Evolutionary conservation across 2,329 filamentous ascomycete species (phyloP).

Genomic region (Trichoderma semiorbis): DNA sequence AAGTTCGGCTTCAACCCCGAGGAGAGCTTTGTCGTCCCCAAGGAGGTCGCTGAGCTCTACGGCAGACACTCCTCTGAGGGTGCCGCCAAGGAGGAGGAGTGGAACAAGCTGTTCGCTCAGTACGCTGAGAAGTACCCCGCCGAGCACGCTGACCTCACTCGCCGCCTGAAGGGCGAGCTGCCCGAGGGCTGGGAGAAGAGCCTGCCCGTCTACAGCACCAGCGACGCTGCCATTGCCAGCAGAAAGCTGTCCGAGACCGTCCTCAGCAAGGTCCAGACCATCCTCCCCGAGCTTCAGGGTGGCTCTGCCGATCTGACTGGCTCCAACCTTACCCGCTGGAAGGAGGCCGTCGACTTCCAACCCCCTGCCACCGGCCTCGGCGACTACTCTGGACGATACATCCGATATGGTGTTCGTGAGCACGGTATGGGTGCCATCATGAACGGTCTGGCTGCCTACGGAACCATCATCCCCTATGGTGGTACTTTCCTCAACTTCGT

Average conservation of each 20-base stretch:
- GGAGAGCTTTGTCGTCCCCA: slow-evolving; percentile 87
- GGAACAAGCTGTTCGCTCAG: slow-evolving; percentile 89
- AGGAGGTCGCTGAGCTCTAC: slow-evolving; percentile 91
- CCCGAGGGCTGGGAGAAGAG: slow-evolving; percentile 95
- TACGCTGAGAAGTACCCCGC: slow-evolving; percentile 75
- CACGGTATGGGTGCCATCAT: slow-evolving; percentile 90
- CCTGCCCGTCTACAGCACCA: slow-evolving; percentile 85
- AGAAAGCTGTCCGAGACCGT: slow-evolving; percentile 96
- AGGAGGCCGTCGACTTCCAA: slow-evolving; percentile 96
- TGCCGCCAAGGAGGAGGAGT: slow-evolving; percentile 86
- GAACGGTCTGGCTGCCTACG: slow-evolving; percentile 94
- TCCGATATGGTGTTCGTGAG: slow-evolving; percentile 89
- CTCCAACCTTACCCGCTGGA: slow-evolving; percentile 98
- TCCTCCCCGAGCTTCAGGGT: slow-evolving; percentile 85
- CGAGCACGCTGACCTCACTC: slow-evolving; percentile 75
- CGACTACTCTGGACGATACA: slow-evolving; percentile 85
- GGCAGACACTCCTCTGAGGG: slow-evolving; percentile 80
- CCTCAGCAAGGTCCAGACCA: slow-evolving; percentile 78
- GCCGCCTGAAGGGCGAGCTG: slow-evolving; percentile 77
- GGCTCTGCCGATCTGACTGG: slow-evolving; percentile 97
- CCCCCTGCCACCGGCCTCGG: slow-evolving; percentile 80
- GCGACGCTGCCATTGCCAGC: slow-evolving; percentile 80
- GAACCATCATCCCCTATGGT: slow-evolving; percentile 86
- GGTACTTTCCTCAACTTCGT: slow-evolving; percentile 99
- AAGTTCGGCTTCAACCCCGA: slow-evolving; percentile 96